phyloP scores from a whole-genome alignment of 73 alveolate species.

The Paramecium pentaurelia region DNA sequence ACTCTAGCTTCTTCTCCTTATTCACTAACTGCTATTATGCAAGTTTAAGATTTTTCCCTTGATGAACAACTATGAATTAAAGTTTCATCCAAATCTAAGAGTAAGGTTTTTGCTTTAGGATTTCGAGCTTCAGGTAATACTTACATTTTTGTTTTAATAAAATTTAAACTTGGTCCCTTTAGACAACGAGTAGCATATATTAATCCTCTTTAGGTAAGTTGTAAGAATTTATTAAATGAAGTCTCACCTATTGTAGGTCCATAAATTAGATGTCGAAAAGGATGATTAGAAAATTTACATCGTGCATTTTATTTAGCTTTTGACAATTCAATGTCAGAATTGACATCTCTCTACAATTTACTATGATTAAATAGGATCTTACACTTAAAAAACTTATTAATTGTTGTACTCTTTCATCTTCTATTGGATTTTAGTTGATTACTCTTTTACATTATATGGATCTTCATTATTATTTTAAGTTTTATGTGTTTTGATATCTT shows the following conservation, averaged over 20 bases:
- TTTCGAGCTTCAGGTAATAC: conserved; percentile 10
- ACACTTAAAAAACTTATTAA: background rate
- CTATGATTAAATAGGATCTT: background rate
- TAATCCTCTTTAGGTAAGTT: conserved; percentile 39
- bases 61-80: conserved; percentile 47
- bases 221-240: background rate
- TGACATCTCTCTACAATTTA: background rate
- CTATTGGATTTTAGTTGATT: background rate
- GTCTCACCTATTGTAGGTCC: background rate
- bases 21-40: conserved; percentile 17
- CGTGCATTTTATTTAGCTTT: background rate
- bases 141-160: background rate
- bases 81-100: conserved; percentile 55
- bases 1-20: conserved; percentile 37
- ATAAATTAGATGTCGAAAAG: conserved; percentile 53
- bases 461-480: background rate
- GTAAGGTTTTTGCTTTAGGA: conserved; percentile 39
- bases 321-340: conserved; percentile 3
- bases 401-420: background rate
- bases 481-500: background rate
- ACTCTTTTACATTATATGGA: background rate
- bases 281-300: background rate
- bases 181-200: conserved; percentile 39
- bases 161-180: conserved; percentile 39
- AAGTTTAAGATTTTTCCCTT: conserved; percentile 43